Base-by-base conservation (phyloP, 371 early-diverging fungal genomes). In the Capillidium rhysosporum region DNA sequence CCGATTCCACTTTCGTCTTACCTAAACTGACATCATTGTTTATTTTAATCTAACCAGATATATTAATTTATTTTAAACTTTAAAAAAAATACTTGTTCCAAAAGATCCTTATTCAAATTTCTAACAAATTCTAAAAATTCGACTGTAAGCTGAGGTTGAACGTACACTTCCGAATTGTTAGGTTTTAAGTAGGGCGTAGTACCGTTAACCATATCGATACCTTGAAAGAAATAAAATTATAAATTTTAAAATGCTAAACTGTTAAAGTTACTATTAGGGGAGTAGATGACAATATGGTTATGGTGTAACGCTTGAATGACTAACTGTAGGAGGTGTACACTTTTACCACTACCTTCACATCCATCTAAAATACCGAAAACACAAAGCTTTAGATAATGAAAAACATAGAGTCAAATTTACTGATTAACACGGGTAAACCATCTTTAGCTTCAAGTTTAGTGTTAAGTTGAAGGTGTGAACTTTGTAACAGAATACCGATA, bases 301-400 rank as follows among this genome's bases (percentile, higher is more conserved):
- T 26, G 16, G 38, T 40, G 20, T 14, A 40, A 26, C 5, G 25
- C 28, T 10, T 52, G 21, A 14, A 26, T 2, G 23, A 52, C 52
- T 28, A 40, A 25, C 34, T 52, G 52, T 16, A 52, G 18, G 2
- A 52, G 26, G 18, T 25, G 41, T 10, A 14, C 41, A 26, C 52
- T 52, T 20, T 52, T 52, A 16, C 52, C 52, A 28, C 26, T 24
- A 12, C 52, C 52, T 9, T 4, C 7, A 18, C 5, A n/a, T 40
- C 52, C 52, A 52, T 52, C 52, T 52, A 26, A n/a, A n/a, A n/a
- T n/a, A n/a, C n/a, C n/a, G 10, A 52, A 52, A 24, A 46, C 8
- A 46, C 14, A 28, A 23, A 23, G n/a, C 7, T 12, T 49, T 4
- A 31, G 7, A 23, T 26, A 2, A 8, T 47, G 25, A 29, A 47